Evolutionary conservation across 106 monocot species (phyloP).

Genomic region (Dendrobium catenatum): DNA sequence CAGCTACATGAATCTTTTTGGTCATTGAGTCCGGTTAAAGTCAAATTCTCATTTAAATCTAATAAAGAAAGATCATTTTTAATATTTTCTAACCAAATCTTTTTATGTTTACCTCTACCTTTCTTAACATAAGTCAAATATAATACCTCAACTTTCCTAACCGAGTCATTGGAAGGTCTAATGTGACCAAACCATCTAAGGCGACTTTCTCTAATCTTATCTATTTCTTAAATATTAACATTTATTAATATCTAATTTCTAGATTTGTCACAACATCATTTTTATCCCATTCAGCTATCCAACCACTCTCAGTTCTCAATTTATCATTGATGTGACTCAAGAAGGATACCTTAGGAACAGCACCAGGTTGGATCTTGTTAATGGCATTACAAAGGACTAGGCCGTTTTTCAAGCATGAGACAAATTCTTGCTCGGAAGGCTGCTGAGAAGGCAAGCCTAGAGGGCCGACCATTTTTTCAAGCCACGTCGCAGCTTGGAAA

Average conservation of each 20-base stretch:
- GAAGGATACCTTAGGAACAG: slow-evolving; percentile 40
- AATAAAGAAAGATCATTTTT: too few species aligned
- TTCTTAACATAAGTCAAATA: too few species aligned
- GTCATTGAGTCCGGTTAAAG: too few species aligned
- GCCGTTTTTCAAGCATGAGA: slow-evolving; percentile 52
- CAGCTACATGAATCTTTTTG: too few species aligned
- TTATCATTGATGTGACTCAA: not conserved
- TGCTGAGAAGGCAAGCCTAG: slow-evolving; percentile 22
- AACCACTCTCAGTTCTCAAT: not conserved
- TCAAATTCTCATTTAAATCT: too few species aligned
- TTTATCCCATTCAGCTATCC: not conserved
- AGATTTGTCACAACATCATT: not conserved
- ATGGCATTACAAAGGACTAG: slow-evolving; percentile 62
- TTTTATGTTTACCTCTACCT: too few species aligned
- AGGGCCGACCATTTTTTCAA: slow-evolving; percentile 42
- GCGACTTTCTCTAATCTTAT: too few species aligned
- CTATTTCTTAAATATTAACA: not conserved
- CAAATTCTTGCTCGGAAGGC: slow-evolving; percentile 60
- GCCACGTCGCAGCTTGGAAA: slow-evolving; percentile 52
- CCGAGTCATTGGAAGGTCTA: too few species aligned
- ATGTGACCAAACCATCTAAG: too few species aligned
- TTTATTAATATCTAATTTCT: not conserved
- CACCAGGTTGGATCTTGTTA: slow-evolving; percentile 71
- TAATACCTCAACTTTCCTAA: too few species aligned
- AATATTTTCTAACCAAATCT: too few species aligned